These are phyloP conservation scores for Penicillium sp. DNA, from an alignment of 2,329 filamentous ascomycete genomes.

Conservation along the genomic window DNA sequence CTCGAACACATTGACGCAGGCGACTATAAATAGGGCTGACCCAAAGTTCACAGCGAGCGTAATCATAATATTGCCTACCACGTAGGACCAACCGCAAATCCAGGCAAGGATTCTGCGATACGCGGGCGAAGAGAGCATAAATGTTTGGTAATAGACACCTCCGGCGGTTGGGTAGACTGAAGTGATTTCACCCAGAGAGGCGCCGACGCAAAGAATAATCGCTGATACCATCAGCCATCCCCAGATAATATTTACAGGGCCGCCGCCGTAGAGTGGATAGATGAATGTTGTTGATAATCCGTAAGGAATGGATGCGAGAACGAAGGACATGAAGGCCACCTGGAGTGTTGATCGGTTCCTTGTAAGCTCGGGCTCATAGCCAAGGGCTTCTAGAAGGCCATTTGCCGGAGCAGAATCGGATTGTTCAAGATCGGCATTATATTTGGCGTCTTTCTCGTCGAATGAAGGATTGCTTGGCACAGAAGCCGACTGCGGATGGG, in stretches of 20 bases:
- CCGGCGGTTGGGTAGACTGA: slow-evolving; percentile 67
- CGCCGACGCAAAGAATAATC: slow-evolving; percentile 63
- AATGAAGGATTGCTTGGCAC: background rate
- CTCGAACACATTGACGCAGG: slow-evolving; percentile 58
- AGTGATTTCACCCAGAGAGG: slow-evolving; percentile 67
- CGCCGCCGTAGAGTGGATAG: slow-evolving; percentile 60
- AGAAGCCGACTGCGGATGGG: background rate
- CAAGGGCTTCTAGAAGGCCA: slow-evolving; percentile 35
- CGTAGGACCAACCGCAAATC: slow-evolving; percentile 71
- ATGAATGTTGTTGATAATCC: slow-evolving; percentile 66
- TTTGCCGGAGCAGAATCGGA: slow-evolving; percentile 16
- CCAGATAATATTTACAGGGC: slow-evolving; percentile 69
- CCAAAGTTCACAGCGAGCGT: slow-evolving; percentile 74
- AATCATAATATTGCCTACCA: slow-evolving; percentile 78
- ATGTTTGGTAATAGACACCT: slow-evolving; percentile 69
- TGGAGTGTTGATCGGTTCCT: slow-evolving; percentile 53
- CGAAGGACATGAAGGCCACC: slow-evolving; percentile 49
- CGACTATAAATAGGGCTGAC: slow-evolving; percentile 56
- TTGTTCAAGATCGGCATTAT: slow-evolving; percentile 1
- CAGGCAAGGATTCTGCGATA: slow-evolving; percentile 67
- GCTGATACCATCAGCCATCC: slow-evolving; percentile 67
- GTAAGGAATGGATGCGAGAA: slow-evolving; percentile 70
- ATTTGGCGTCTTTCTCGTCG: slow-evolving; percentile 1
- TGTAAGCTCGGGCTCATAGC: slow-evolving; percentile 64
- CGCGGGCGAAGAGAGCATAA: slow-evolving; percentile 63